A percentile compares a stretch with the other conserved stretches of the same genome.
These are phyloP conservation scores for Arabidopsis thaliana DNA, from an alignment of 345 rosid species.

Conservation along the genomic window TAIR10.1 NC_003076.8:3847001-3847500, in stretches of 20 bases:
- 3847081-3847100: conserved; percentile 16
- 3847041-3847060: neutral
- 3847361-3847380: neutral
- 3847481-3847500: conserved; percentile 6
- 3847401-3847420: neutral
- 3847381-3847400: neutral
- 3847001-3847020: conserved; percentile 5
- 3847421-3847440: neutral
- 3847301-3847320: neutral
- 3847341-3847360: too few species aligned
- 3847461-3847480: neutral
- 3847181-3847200: neutral
- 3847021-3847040: conserved; percentile 34
- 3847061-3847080: conserved; percentile 44
- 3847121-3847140: conserved; percentile 39
- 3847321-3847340: neutral
- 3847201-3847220: neutral
- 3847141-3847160: conserved; percentile 40
- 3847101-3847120: conserved; percentile 41
- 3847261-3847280: neutral
- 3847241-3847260: neutral
- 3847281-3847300: too few species aligned
- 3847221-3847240: neutral
- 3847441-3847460: neutral
- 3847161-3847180: conserved; percentile 41